Percentiles rank a stretch among this genome's conserved stretches.
phyloP scores from a whole-genome alignment of 306 rosid genomes.

The Gillenia trifoliata region DNA sequence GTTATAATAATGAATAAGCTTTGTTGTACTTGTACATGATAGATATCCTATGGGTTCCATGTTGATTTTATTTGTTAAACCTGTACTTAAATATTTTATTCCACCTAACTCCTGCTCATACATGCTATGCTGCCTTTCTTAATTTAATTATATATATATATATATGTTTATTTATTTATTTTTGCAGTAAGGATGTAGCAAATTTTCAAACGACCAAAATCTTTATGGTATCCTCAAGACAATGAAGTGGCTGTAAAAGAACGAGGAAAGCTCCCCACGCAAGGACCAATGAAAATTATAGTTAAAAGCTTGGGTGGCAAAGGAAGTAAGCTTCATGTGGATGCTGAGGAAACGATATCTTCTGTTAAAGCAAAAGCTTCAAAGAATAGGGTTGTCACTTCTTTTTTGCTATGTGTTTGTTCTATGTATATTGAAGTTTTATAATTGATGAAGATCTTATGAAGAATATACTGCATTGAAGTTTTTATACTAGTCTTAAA shows the following conservation, averaged over 20 bases:
- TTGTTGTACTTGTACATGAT: background rate
- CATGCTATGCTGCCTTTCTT: constrained; percentile 3
- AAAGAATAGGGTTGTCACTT: constrained; percentile 82
- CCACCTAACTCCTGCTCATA: constrained; percentile 19
- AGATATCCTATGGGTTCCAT: background rate
- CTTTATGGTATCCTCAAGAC: constrained; percentile 95
- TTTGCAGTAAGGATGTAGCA: constrained; percentile 87
- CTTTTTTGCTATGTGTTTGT: constrained; percentile 9
- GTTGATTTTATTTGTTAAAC: background rate
- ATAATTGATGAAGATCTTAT: background rate
- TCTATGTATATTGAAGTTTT: constrained; percentile 6
- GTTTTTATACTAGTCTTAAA: background rate
- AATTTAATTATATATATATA: background rate
- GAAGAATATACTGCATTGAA: background rate
- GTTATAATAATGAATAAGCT: background rate
- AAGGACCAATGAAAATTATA: constrained; percentile 78
- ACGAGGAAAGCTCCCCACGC: constrained; percentile 70
- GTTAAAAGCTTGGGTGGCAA: constrained; percentile 94
- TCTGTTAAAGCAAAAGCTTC: constrained; percentile 83
- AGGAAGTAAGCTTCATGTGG: constrained; percentile 79
- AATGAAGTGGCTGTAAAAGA: constrained; percentile 72
- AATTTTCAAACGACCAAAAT: constrained; percentile 97
- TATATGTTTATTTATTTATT: too few species aligned
- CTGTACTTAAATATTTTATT: background rate
- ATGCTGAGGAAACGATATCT: constrained; percentile 71